Percentiles rank a stretch among this genome's conserved stretches.
phyloP scores from a whole-genome alignment of 495 filamentous ascomycete species.

The Aspergillus haitiensis region DNA sequence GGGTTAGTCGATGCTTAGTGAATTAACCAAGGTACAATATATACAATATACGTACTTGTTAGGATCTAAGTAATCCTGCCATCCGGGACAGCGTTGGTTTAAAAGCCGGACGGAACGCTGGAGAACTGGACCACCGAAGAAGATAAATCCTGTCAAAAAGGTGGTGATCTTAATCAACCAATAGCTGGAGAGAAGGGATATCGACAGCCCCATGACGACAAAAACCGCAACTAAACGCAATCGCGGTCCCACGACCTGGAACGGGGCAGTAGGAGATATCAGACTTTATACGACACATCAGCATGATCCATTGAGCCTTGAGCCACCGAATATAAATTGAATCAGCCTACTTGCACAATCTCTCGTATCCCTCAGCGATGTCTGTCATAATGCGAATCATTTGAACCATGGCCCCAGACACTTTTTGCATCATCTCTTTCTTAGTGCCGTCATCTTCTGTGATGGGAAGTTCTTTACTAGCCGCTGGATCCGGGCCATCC shows the following conservation, averaged over 20 bases:
- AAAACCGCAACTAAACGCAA: constrained; percentile 64
- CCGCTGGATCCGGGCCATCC: constrained; percentile 48
- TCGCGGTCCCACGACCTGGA: constrained; percentile 61
- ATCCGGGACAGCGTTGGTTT: constrained; percentile 67
- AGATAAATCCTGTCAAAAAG: constrained; percentile 66
- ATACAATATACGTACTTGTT: constrained; percentile 52
- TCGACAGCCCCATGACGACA: constrained; percentile 49
- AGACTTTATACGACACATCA: constrained; percentile 45
- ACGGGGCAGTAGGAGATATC: constrained; percentile 75
- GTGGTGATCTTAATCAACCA: constrained; percentile 69
- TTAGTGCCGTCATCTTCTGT: constrained; percentile 83
- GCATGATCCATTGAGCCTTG: constrained; percentile 8
- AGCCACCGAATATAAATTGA: neutral
- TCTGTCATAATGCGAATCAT: constrained; percentile 75
- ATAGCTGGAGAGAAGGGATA: constrained; percentile 67
- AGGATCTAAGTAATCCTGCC: constrained; percentile 71
- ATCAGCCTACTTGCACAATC: constrained; percentile 67
- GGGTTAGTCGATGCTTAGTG: neutral
- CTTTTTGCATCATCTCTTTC: constrained; percentile 74
- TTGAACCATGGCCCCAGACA: constrained; percentile 67
- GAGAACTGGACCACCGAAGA: constrained; percentile 81
- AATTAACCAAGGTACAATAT: neutral
- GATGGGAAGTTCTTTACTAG: constrained; percentile 60
- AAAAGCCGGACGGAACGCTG: constrained; percentile 56
- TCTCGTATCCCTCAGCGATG: constrained; percentile 75